Base-by-base conservation (phyloP, 805 yeast species). In the Peterozyma xylosa region DNA sequence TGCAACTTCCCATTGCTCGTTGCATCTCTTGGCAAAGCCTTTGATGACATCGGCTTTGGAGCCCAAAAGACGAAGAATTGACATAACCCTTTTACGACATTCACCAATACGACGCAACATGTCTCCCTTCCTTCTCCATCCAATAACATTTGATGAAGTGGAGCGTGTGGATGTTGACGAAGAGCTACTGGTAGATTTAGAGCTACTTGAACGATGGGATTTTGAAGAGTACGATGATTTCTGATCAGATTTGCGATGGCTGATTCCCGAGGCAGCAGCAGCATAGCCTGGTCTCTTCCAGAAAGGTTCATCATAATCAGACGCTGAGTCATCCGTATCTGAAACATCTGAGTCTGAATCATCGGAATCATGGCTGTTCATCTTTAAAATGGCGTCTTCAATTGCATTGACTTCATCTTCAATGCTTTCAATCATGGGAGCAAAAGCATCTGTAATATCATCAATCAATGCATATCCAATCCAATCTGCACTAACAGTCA, bases 41-140 rank as follows among this genome's bases (percentile, higher is more conserved):
- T 86, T 87, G 52, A 93, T 87, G n/a, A 93, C 99, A 63, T 93
- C 99, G 0, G 97, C 98, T 64, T 93, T 93, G 41, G 88, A 82
- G 2, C 96, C 95, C 44, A 93, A 63, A 39, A 93, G 70, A 42
- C 98, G 67, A 49, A 88, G 67, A 27, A 93, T 73, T 14, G 93
- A 80, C 98, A 91, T 91, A 1, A 93, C 97, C 36, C 96, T 70
- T 58, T 89, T 89, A 48, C 99, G 82, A 50, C 96, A 85, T 58
- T 90, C 98, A 35, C 98, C 99, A 50, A 93, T 91, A 55, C 96
- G 71, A 50, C 96, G 69, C 66, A 93, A 71, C 96, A 93, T 87
- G 57, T 90, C 96, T 6, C 97, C 97, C 63, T 90, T 89, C 48
- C 83, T 76, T 53, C 81, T 86, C 97, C 97, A 90, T 33, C 86